phyloP scores from a whole-genome alignment of 1,284 basidiomycete genomes.

The Naganishia albida region DNA sequence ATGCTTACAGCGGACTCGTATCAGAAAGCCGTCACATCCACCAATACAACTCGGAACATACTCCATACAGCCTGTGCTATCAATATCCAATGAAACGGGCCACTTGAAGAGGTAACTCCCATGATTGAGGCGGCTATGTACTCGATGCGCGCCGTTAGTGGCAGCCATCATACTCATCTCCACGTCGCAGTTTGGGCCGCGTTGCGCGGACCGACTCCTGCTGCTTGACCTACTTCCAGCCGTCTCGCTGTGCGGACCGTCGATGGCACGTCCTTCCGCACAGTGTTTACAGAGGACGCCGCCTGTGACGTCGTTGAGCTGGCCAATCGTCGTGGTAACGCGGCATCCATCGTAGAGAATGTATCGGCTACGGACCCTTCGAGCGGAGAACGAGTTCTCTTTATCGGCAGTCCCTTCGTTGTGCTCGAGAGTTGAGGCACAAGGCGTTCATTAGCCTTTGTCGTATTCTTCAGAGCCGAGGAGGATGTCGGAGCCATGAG shows the following conservation, averaged over 20 bases:
- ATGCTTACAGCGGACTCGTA: not conserved
- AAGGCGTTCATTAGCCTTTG: constrained; percentile 26
- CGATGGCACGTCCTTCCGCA: not conserved
- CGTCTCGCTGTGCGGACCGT: not conserved
- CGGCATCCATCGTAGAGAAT: not conserved
- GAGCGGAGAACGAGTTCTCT: not conserved
- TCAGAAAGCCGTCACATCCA: too few species aligned
- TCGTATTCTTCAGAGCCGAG: constrained; percentile 11
- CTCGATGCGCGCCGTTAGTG: too few species aligned
- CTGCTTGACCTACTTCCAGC: constrained; percentile 27
- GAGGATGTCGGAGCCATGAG: constrained; percentile 20
- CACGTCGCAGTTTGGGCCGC: constrained; percentile 5
- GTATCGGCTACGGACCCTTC: not conserved
- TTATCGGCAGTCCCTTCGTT: not conserved
- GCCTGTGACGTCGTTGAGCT: not conserved
- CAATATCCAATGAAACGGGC: too few species aligned
- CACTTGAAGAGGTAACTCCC: too few species aligned
- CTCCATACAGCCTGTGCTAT: too few species aligned
- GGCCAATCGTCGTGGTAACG: not conserved
- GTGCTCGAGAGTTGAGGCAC: not conserved
- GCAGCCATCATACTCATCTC: not conserved
- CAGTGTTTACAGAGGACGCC: not conserved
- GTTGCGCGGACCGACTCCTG: constrained; percentile 27
- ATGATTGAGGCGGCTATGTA: too few species aligned
- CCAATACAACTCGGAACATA: too few species aligned